Conservation (phyloP, 306 rosid species). For the Prunus mume region DNA sequence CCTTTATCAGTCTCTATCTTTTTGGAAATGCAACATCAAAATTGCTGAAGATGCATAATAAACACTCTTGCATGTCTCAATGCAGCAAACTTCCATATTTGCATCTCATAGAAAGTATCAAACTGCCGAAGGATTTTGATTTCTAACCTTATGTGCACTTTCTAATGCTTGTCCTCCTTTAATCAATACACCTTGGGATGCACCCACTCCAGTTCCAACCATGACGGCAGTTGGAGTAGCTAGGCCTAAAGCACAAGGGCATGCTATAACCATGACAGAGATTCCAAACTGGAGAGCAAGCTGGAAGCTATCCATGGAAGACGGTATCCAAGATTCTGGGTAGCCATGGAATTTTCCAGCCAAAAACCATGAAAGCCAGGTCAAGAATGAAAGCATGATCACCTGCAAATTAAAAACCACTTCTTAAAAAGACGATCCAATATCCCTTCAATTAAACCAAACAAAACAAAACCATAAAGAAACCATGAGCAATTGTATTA, state of each 20-base stretch:
- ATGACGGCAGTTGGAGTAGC: conserved; percentile 80
- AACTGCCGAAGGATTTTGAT: not conserved
- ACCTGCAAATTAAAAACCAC: conserved; percentile 34
- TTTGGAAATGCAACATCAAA: no score
- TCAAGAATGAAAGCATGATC: conserved; percentile 54
- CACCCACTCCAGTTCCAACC: conserved; percentile 86
- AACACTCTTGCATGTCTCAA: not conserved
- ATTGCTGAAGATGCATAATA: not conserved
- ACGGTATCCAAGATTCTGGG: conserved; percentile 69
- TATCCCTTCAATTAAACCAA: not conserved
- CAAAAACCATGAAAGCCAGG: conserved; percentile 66
- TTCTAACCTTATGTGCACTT: conserved; percentile 63
- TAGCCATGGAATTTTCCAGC: conserved; percentile 54
- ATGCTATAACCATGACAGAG: conserved; percentile 74
- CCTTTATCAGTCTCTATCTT: no score
- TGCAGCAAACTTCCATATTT: not conserved
- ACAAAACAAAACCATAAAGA: not conserved
- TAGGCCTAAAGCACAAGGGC: conserved; percentile 78
- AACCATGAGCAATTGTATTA: not conserved
- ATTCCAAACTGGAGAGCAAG: conserved; percentile 78
- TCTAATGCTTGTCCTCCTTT: conserved; percentile 77
- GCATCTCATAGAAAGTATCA: not conserved
- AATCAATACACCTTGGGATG: conserved; percentile 72
- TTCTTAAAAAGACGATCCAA: not conserved
- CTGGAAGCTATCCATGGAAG: conserved; percentile 59